phyloP scores from a whole-genome alignment of 257 asterid species.

The Nicotiana obtusifolia region DNA sequence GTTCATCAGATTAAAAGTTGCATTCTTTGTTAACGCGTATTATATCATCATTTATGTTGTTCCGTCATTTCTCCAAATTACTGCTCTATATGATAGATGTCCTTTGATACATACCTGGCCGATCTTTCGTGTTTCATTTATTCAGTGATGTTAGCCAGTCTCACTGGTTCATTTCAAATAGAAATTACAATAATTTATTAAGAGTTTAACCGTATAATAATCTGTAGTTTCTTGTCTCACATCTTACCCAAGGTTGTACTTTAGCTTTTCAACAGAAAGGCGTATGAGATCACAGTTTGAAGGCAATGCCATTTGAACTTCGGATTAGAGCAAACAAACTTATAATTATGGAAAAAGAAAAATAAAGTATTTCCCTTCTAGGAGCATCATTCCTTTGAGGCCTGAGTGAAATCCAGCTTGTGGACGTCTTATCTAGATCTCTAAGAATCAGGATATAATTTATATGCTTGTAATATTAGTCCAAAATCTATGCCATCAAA shows the following conservation, averaged over 20 bases:
- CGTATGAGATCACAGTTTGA: no score
- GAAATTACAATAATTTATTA: no score
- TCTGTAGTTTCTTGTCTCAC: no score
- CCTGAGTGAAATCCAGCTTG: not conserved
- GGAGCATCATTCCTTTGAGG: not conserved
- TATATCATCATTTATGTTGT: not conserved
- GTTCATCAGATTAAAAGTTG: not conserved
- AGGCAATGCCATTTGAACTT: no score
- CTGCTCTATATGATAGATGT: not conserved
- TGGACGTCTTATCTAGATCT: not conserved
- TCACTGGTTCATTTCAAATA: no score
- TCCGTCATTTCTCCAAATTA: not conserved
- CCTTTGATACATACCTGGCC: not conserved
- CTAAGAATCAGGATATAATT: not conserved
- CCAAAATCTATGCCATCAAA: not conserved
- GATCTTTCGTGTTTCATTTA: not conserved
- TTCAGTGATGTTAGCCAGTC: no score
- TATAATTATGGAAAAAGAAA: no score
- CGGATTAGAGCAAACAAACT: no score
- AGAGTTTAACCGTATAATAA: no score
- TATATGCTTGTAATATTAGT: not conserved
- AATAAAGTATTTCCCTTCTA: not conserved
- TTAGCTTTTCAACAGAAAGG: no score
- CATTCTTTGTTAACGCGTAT: not conserved
- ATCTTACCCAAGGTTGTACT: no score